Conservation (phyloP, 2,329 filamentous ascomycete species). For the Penicillium sp. region DNA sequence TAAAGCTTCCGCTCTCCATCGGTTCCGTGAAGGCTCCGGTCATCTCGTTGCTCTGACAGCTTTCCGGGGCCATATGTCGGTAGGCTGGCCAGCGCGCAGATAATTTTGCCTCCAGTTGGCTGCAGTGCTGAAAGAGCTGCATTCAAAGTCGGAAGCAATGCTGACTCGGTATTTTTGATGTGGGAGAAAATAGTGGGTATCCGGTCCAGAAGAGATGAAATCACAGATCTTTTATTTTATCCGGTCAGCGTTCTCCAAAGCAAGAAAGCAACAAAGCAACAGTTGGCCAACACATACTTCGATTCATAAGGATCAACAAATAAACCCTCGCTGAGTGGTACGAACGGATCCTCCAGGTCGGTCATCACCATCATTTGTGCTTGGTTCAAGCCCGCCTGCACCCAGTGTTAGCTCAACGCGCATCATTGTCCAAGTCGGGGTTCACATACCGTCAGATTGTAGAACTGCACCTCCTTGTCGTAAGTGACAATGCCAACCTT, state of each 20-base stretch:
- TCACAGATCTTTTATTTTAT: conserved; percentile 60
- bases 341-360: conserved; percentile 93
- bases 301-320: conserved; percentile 95
- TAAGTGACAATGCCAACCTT: conserved; percentile 95
- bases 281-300: conserved; percentile 53
- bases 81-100: conserved; percentile 83
- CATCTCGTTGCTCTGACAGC: conserved; percentile 76
- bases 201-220: conserved; percentile 79
- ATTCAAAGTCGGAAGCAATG: conserved; percentile 79
- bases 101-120: conserved; percentile 85
- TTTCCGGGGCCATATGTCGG: conserved; percentile 90
- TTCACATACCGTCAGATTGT: conserved; percentile 78
- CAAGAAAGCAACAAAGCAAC: neutral
- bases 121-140: conserved; percentile 82
- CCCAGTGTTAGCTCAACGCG: conserved; percentile 27
- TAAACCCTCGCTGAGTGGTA: conserved; percentile 85
- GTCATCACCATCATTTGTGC: conserved; percentile 99
- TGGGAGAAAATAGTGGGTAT: conserved; percentile 84
- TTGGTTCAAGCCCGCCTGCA: conserved; percentile 71
- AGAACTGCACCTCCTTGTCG: conserved; percentile 97
- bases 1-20: conserved; percentile 92
- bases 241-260: conserved; percentile 28
- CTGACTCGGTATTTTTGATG: conserved; percentile 88
- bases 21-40: conserved; percentile 79
- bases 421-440: neutral